phyloP scores from a whole-genome alignment of 2,329 filamentous ascomycete genomes.

The Paramyrothecium roridum region DNA sequence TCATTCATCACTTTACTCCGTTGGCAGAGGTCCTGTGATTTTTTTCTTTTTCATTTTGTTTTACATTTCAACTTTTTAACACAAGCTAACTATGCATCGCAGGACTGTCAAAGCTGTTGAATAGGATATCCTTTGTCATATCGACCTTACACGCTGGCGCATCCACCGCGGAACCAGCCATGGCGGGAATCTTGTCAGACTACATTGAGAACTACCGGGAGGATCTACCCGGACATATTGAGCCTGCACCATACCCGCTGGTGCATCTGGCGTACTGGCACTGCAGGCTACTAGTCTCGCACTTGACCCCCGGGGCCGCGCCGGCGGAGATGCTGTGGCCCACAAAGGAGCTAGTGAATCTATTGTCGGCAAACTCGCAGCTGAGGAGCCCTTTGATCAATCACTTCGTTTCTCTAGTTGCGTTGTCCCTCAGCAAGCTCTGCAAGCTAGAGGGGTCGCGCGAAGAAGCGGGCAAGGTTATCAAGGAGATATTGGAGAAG shows the following conservation, averaged over 20 bases:
- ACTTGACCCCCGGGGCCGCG: constrained; percentile 54
- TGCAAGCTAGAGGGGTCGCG: constrained; percentile 50
- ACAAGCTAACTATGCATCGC: constrained; percentile 4
- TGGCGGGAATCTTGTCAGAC: constrained; percentile 30
- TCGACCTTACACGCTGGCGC: constrained; percentile 30
- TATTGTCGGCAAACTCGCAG: constrained; percentile 53
- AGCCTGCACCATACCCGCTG: constrained; percentile 48
- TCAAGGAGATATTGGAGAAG: constrained; percentile 55
- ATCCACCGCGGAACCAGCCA: constrained; percentile 27
- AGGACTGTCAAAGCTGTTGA: constrained; percentile 58
- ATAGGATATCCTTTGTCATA: constrained; percentile 33
- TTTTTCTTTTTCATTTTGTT: no score
- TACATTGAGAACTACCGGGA: constrained; percentile 61
- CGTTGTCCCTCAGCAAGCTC: constrained; percentile 60
- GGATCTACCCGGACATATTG: constrained; percentile 56
- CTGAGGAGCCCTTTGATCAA: constrained; percentile 63
- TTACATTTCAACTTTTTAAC: no score
- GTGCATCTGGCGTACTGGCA: constrained; percentile 71
- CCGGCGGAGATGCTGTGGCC: constrained; percentile 58
- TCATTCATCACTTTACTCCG: background rate
- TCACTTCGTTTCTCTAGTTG: constrained; percentile 60
- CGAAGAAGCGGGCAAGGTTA: constrained; percentile 53
- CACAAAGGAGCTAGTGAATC: constrained; percentile 54
- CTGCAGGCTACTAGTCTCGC: constrained; percentile 60
- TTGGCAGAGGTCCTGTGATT: background rate